These are phyloP conservation scores for Cystobasidiaceae sp. DNA, from an alignment of 1,284 basidiomycete genomes.

Conservation along the genomic window DNA sequence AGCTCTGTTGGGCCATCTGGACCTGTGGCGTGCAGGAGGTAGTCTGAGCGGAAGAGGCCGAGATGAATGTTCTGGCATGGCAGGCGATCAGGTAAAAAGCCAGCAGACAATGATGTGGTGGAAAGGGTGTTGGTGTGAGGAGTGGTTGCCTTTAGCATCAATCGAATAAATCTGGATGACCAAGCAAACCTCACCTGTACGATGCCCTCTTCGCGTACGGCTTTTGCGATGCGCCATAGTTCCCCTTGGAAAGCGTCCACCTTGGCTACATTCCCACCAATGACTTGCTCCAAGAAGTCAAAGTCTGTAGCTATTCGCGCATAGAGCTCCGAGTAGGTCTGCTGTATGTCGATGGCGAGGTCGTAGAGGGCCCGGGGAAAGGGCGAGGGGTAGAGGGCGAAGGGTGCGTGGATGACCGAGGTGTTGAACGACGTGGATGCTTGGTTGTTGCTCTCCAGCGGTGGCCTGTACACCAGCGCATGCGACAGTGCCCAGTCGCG, in stretches of 20 bases:
- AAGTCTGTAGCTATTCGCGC: conserved; percentile 74
- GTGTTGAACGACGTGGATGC: conserved; percentile 44
- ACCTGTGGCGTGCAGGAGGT: conserved; percentile 66
- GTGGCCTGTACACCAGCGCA: conserved; percentile 58
- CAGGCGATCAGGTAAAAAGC: background rate
- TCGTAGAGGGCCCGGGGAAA: conserved; percentile 71
- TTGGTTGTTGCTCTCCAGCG: conserved; percentile 46
- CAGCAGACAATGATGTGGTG: background rate
- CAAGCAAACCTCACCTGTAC: conserved; percentile 44
- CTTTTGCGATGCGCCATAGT: conserved; percentile 80
- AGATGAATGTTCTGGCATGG: conserved; percentile 67
- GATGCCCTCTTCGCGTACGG: conserved; percentile 58
- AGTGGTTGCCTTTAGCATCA: background rate
- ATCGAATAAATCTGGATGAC: background rate
- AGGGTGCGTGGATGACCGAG: conserved; percentile 78
- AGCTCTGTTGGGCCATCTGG: conserved; percentile 52
- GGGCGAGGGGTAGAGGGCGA: conserved; percentile 76
- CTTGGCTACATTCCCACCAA: conserved; percentile 71
- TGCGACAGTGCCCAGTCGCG: conserved; percentile 79
- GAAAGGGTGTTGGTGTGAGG: background rate
- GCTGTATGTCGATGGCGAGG: conserved; percentile 64
- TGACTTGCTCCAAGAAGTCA: conserved; percentile 71
- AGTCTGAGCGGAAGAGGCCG: conserved; percentile 93
- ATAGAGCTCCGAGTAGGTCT: conserved; percentile 78
- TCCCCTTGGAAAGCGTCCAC: conserved; percentile 83